These are phyloP conservation scores for Vanderwaltozyma tropicalis DNA, from an alignment of 805 yeast genomes.

Conservation along the genomic window DNA sequence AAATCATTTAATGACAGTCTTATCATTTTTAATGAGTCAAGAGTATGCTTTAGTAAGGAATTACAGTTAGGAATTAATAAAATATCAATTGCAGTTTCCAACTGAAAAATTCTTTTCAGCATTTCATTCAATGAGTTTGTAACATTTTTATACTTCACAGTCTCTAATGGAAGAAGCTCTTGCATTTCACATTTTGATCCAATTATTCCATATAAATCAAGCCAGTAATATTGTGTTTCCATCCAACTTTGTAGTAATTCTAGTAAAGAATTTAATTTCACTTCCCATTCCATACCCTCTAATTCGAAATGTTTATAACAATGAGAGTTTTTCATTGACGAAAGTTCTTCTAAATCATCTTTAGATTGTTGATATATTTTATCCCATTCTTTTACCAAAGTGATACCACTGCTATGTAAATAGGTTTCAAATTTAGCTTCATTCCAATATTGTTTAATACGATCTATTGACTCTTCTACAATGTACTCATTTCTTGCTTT, in stretches of 20 bases:
- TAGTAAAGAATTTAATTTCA: conserved; percentile 40
- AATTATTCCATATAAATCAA: conserved; percentile 73
- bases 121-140: conserved; percentile 50
- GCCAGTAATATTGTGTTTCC: conserved; percentile 83
- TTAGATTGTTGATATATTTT: conserved; percentile 44
- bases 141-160: conserved; percentile 51
- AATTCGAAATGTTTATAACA: conserved; percentile 51
- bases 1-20: conserved; percentile 63
- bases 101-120: conserved; percentile 39
- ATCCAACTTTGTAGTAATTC: conserved; percentile 59
- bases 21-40: conserved; percentile 48
- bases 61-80: conserved; percentile 40
- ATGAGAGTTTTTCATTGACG: conserved; percentile 63
- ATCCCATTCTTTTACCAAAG: conserved; percentile 62
- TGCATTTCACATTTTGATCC: conserved; percentile 48
- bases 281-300: conserved; percentile 45
- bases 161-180: conserved; percentile 58
- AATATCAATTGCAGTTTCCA: conserved; percentile 46
- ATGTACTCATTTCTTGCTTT: conserved; percentile 66
- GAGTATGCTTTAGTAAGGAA: conserved; percentile 36
- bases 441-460: conserved; percentile 50
- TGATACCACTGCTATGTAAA: conserved; percentile 40
- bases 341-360: conserved; percentile 51
- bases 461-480: conserved; percentile 45
- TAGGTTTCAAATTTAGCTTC: conserved; percentile 40